phyloP scores from a whole-genome alignment of 371 early-diverging fungal species.

The Smittium mucronatum region DNA sequence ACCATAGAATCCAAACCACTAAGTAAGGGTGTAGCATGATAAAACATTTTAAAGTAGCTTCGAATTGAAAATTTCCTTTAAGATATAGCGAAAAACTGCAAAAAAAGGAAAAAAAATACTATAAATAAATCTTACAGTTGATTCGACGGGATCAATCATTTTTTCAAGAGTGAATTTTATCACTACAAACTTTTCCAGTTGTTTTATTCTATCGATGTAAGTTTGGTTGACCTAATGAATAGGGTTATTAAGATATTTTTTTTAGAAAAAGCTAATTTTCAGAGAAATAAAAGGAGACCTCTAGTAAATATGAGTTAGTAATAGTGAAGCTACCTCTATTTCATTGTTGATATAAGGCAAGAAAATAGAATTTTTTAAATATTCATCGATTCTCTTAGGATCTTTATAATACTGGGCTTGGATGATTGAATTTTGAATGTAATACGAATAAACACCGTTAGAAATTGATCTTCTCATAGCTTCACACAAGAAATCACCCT shows the following conservation, averaged over 20 bases:
- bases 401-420: conserved; percentile 88
- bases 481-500: conserved; percentile 19
- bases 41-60: conserved; percentile 13
- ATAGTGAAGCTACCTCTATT: conserved; percentile 8
- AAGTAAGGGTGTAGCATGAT: conserved; percentile 24
- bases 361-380: conserved; percentile 60
- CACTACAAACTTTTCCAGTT: conserved; percentile 59
- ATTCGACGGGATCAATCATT: conserved; percentile 62
- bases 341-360: conserved; percentile 84
- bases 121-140: conserved; percentile 40
- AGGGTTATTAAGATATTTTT: too few relatives aligned
- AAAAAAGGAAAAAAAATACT: neutral
- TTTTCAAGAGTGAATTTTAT: conserved; percentile 61
- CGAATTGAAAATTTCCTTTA: neutral
- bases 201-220: conserved; percentile 41
- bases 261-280: too few relatives aligned
- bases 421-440: conserved; percentile 63
- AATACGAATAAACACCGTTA: conserved; percentile 62
- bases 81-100: too few relatives aligned
- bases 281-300: too few relatives aligned
- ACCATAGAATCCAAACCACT: conserved; percentile 66
- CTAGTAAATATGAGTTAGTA: too few relatives aligned
- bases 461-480: conserved; percentile 22
- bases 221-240: conserved; percentile 31
- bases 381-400: conserved; percentile 44